Base-by-base conservation (phyloP, 805 yeast genomes). In the Yarrowia divulgata region DNA sequence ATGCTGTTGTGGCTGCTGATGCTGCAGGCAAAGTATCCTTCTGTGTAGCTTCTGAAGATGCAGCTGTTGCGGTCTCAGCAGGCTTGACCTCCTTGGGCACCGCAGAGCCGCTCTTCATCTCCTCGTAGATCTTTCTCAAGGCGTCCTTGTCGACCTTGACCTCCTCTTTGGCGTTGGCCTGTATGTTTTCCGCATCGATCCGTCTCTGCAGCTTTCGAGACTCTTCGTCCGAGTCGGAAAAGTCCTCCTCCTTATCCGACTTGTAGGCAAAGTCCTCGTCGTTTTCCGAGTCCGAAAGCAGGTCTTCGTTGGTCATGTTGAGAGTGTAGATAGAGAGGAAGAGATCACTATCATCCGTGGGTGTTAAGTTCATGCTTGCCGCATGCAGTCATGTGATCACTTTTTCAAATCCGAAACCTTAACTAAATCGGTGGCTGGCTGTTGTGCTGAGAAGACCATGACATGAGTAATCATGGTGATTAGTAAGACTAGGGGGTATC, bases 181-280 rank as follows among this genome's bases (percentile, higher is more conserved):
- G 52, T 35, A 18, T 19, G 37, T 63, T 49, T 29, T 48, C 55
- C 1, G 68, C 55, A 13, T 63, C 68, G 13, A 63, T 63, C 39
- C 50, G 52, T 13, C 57, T 37, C 48, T 63, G 68, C 23, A 63
- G 68, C 19, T 63, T 63, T 29, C 57, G 45, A 13, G 68, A 63
- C 48, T 63, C 68, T 3, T 63, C 68, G 57, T 63, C 68, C 39
- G 68, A 63, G 48, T 63, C 68, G 12, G 68, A 63, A 32, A 63
- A 63, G 37, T 63, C 68, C 68, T 63, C 68, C 57, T 63, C 68
- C 50, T 63, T 63, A 40, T 63, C 68, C 14, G 68, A 63, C 46
- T 48, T 37, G 39, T 63, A 63, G 46, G 55, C 46, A 23, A 63
- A 63, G 29, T 63, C 68, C 48, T 63, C 68, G 57, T 63, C 68